phyloP scores from a whole-genome alignment of 352 stramenopile species.

The Nothophytophthora sp. region DNA sequence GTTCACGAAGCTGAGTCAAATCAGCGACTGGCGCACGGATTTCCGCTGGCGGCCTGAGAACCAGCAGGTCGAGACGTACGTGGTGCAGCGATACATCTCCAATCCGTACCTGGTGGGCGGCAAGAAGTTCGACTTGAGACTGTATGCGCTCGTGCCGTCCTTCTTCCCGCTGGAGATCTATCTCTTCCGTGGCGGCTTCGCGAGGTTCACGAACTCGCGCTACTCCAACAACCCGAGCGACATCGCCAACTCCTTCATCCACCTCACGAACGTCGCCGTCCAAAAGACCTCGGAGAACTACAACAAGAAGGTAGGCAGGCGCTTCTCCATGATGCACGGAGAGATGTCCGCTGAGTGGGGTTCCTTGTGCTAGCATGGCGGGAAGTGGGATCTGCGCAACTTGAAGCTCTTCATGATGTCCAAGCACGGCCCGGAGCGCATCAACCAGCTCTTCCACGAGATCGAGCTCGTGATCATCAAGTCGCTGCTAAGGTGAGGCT shows the following conservation, averaged over 20 bases:
- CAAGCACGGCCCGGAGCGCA: constrained; percentile 73
- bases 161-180: constrained; percentile 93
- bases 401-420: constrained; percentile 93
- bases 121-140: constrained; percentile 95
- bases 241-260: constrained; percentile 92
- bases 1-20: constrained; percentile 93
- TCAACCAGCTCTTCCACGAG: constrained; percentile 90
- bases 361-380: constrained; percentile 58
- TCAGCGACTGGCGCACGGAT: constrained; percentile 93
- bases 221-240: constrained; percentile 90
- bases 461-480: constrained; percentile 92
- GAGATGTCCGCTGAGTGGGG: neutral
- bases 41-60: constrained; percentile 79
- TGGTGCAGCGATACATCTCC: constrained; percentile 94
- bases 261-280: constrained; percentile 95
- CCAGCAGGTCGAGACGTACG: constrained; percentile 90
- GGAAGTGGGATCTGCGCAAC: constrained; percentile 92
- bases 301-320: constrained; percentile 69
- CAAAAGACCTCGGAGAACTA: constrained; percentile 95
- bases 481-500: constrained; percentile 60
- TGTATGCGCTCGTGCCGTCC: constrained; percentile 94
- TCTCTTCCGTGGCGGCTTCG: constrained; percentile 91
- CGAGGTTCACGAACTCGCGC: constrained; percentile 90
- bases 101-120: constrained; percentile 94
- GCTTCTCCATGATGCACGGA: neutral